These are phyloP conservation scores for Fusarium nodosum DNA, from an alignment of 2,329 filamentous ascomycete species.

Conservation along the genomic window DNA sequence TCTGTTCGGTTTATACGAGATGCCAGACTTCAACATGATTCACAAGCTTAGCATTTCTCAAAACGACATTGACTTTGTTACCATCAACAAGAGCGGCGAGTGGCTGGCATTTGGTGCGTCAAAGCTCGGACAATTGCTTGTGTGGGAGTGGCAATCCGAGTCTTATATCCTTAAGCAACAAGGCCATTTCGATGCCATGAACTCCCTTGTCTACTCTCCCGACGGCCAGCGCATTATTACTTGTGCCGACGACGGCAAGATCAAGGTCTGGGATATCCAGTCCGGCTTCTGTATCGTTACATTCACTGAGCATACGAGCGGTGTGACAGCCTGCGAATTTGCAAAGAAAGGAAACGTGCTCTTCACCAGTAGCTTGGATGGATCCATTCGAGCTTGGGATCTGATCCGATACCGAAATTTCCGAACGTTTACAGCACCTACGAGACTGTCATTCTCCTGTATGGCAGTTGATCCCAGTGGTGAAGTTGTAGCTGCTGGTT, in stretches of 20 bases:
- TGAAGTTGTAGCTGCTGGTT: constrained; percentile 95
- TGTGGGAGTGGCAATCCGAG: constrained; percentile 99
- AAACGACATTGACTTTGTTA: constrained; percentile 94
- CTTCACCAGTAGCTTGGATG: constrained; percentile 95
- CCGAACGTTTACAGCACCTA: constrained; percentile 94
- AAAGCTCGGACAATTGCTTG: constrained; percentile 92
- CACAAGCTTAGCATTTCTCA: constrained; percentile 95
- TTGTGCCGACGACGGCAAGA: constrained; percentile 94
- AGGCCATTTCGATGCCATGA: constrained; percentile 96
- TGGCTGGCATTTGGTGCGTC: constrained; percentile 98
- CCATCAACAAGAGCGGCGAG: constrained; percentile 93
- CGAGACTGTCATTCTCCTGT: constrained; percentile 90
- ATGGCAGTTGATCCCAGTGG: constrained; percentile 97
- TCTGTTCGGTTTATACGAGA: constrained; percentile 92
- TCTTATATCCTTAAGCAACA: constrained; percentile 99
- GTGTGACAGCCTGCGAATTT: constrained; percentile 94
- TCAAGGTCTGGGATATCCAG: constrained; percentile 97
- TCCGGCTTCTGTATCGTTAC: constrained; percentile 98
- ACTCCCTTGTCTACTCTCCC: constrained; percentile 90
- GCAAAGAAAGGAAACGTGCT: constrained; percentile 95
- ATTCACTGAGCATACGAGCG: constrained; percentile 95
- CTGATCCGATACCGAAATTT: constrained; percentile 96
- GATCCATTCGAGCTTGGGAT: constrained; percentile 96
- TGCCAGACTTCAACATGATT: constrained; percentile 95
- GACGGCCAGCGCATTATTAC: constrained; percentile 95